Percentiles rank a stretch among this genome's conserved stretches.
Evolutionary conservation across 352 stramenopile species (phyloP).

Genomic region (Phytophthora cactorum): DNA sequence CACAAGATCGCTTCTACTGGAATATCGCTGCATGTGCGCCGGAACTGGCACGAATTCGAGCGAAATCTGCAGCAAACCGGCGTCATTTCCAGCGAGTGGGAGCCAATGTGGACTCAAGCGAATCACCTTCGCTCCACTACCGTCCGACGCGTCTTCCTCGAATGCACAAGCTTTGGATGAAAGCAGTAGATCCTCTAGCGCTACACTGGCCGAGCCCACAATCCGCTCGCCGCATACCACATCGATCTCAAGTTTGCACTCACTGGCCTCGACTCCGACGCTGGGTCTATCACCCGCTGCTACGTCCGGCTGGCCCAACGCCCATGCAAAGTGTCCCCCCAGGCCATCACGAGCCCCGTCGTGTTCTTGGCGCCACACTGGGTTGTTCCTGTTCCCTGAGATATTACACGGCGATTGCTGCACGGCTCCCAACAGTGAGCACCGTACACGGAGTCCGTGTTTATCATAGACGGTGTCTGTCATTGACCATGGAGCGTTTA

Average conservation of each 20-base stretch:
- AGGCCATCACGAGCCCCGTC: conserved; percentile 35
- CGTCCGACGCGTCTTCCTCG: conserved; percentile 25
- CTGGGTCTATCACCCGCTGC: background rate
- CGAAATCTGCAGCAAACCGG: conserved; percentile 55
- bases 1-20: background rate
- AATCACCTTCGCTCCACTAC: conserved; percentile 15
- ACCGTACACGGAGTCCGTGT: conserved; percentile 51
- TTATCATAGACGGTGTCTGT: conserved; percentile 55
- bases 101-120: conserved; percentile 48
- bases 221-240: conserved; percentile 60
- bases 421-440: conserved; percentile 48
- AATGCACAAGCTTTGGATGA: conserved; percentile 28
- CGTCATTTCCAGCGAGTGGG: conserved; percentile 43
- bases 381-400: conserved; percentile 45
- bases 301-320: conserved; percentile 36
- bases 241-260: conserved; percentile 58
- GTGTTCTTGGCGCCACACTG: conserved; percentile 43
- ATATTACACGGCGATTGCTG: conserved; percentile 54
- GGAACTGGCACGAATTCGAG: conserved; percentile 54
- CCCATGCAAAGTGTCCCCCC: conserved; percentile 51
- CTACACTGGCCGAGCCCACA: conserved; percentile 46
- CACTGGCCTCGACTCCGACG: conserved; percentile 25
- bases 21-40: conserved; percentile 6
- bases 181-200: conserved; percentile 39
- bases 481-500: conserved; percentile 44